Evolutionary conservation across 208 protist species (phyloP), one percentile per base, ranked within the genome.

Genomic region (Wallacemonas sp.): DNA sequence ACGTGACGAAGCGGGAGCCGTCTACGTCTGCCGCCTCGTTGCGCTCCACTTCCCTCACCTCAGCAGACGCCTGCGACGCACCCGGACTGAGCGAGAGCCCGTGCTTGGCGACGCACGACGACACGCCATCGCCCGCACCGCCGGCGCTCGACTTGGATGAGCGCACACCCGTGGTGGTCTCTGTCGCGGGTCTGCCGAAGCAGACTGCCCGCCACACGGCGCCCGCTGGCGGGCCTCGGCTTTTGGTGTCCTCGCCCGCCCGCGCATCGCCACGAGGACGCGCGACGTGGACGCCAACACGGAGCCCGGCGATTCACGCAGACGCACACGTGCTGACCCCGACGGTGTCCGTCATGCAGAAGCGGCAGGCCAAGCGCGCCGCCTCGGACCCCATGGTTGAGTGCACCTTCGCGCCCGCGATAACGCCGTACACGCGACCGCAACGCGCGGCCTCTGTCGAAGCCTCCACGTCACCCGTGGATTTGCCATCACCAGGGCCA

Each of bases 381-480:
- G 33, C 70, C 8, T 79, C 75, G 55, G 69, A 79, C 41, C 75
- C 72, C 36, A 78, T 84, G 68, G 63, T 59, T 17, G 77, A 75
- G 61, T 88, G 82, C 63, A 88, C 82, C 38, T 88, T 88, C 65
- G 59, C 61, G 21, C 82, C 82, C 17, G 56, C 58, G 62, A 49
- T 19, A 4, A 55, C 39, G 36, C 41, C 36, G n/a, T 39, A 41
- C 51, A 58, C 51, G 14, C 51, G 30, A 21, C 39, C 21, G 64
- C 11, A 24, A 2, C 33, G 15, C 19, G 30, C 34, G 31, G 12
- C 38, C 6, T 30, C 45, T n/a, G 36, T 45, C 38, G 31, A 45
- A 14, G 45, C 26, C 34, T 4, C 61, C 12, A 65, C 28, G 4
- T 58, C 59, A 24, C 34, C 31, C 1, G 31, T 34, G 21, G 54